Percentiles rank a stretch among this genome's conserved stretches.
Conservation (phyloP, 75 land plant species). For the Pinus tabuliformis region DNA sequence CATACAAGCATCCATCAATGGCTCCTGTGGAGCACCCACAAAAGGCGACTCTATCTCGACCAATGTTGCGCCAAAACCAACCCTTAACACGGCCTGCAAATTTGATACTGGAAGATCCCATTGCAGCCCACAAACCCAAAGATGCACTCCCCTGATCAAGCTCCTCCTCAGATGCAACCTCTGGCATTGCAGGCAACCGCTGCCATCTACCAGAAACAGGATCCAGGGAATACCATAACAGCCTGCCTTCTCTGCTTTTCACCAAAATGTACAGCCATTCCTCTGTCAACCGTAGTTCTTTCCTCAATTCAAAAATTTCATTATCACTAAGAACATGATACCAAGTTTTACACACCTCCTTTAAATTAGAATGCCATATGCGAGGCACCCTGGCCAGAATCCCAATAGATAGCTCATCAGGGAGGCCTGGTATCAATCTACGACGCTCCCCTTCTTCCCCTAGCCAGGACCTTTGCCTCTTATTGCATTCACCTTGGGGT, state of each 20-base stretch:
- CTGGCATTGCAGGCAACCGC: slow-evolving; percentile 80
- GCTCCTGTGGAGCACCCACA: slow-evolving; percentile 88
- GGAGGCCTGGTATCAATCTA: slow-evolving; percentile 78
- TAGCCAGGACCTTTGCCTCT: slow-evolving; percentile 44
- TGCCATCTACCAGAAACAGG: slow-evolving; percentile 68
- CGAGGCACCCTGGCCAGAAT: slow-evolving; percentile 84
- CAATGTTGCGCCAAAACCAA: slow-evolving; percentile 63
- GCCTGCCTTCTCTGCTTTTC: slow-evolving; percentile 56
- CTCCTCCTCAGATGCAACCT: slow-evolving; percentile 37
- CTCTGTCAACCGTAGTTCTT: slow-evolving; percentile 71
- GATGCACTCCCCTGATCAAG: background rate
- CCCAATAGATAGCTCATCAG: slow-evolving; percentile 79
- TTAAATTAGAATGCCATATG: slow-evolving; percentile 47
- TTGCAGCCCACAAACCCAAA: background rate
- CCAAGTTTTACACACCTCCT: slow-evolving; percentile 72
- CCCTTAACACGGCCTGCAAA: slow-evolving; percentile 60
- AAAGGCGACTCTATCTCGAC: slow-evolving; percentile 52
- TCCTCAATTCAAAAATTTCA: slow-evolving; percentile 61
- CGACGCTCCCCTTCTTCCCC: slow-evolving; percentile 27
- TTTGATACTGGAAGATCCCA: slow-evolving; percentile 39
- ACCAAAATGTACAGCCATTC: slow-evolving; percentile 88
- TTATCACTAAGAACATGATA: slow-evolving; percentile 35
- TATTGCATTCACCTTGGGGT: slow-evolving; percentile 36
- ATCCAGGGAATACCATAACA: slow-evolving; percentile 84
- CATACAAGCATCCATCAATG: slow-evolving; percentile 81